Base-by-base conservation (phyloP, 225 moss, liverwort and hornwort genomes). In the Takakia lepidozioides region DNA sequence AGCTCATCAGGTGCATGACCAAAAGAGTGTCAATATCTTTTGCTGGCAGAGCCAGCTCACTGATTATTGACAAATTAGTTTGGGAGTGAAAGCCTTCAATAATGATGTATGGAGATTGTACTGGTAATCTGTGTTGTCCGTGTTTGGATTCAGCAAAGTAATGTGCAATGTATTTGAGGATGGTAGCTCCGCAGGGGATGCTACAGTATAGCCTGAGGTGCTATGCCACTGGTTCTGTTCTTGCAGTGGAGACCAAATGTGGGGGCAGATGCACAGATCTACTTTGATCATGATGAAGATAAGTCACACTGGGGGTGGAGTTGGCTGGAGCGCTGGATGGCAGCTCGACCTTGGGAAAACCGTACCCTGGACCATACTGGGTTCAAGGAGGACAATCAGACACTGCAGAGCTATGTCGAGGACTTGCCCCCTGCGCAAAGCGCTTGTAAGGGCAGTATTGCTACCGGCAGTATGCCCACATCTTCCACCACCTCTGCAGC, bases 311-410 rank as follows among this genome's bases (percentile, higher is more conserved):
- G 95, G 95, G 95, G 95, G 5, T 98, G 95, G 95, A 98, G 90
- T 63, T 98, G 95, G 95, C 67, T 98, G 71, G 95, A 98, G 58
- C 75, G 95, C 40, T 98, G 95, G 95, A 98, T 98, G 95, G 87
- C 95, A 5, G 95, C 95, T 10, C 78, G 87, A 0, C 95, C 95
- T 0, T 98, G 95, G 95, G 95, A 98, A 49, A 87, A 74, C 58
- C 80, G 90, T 2, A 62, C 59, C 4, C 40, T 38, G 18, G 49
- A 34, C 21, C 32, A 29, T 14, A 36, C 62, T 4, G 65, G 66
- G 16, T 37, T 47, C 38, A 51, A 48, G 25, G 16, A 8, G 3
- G 70, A 65, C 22, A 56, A 34, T 47, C 64, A 36, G 8, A 58
- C 69, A 8, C 45, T 44, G 26, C 67, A 57, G 28, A 65, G 51